Evolutionary conservation across 2,329 filamentous ascomycete species (phyloP).

Genomic region (Verticillium tricorpus): DNA sequence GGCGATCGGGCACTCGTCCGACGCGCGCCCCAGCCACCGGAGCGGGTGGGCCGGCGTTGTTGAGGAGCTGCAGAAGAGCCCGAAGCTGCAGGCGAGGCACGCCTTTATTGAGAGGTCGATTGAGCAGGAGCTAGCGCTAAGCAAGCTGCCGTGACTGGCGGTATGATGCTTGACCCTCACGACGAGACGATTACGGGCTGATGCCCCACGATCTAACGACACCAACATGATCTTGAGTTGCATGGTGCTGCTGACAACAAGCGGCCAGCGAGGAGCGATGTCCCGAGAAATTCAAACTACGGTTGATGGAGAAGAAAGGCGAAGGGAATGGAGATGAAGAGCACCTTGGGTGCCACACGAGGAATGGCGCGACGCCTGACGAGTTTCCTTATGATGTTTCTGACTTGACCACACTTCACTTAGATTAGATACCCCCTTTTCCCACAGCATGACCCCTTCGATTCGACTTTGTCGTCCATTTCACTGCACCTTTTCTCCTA

Average conservation of each 20-base stretch:
- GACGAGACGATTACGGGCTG: background rate
- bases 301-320: background rate
- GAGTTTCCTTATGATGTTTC: constrained; percentile 8
- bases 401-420: constrained; percentile 16
- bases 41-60: constrained; percentile 60
- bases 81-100: constrained; percentile 56
- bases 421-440: constrained; percentile 37
- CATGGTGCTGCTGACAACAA: background rate
- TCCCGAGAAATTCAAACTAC: background rate
- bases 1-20: constrained; percentile 47
- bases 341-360: background rate
- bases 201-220: background rate
- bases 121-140: constrained; percentile 19
- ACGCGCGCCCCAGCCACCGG: constrained; percentile 41
- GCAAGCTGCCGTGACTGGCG: constrained; percentile 6
- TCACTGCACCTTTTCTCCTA: constrained; percentile 3
- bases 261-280: background rate
- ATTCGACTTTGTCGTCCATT: background rate
- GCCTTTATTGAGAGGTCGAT: constrained; percentile 59
- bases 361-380: background rate
- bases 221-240: background rate
- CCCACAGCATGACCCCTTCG: constrained; percentile 11
- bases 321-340: background rate
- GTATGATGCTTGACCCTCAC: background rate
- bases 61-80: constrained; percentile 56